A percentile compares a stretch with the other conserved stretches of the same genome.
Evolutionary conservation across 805 yeast genomes (phyloP).

Genomic region (Tetrapisispora pingtungensis): DNA sequence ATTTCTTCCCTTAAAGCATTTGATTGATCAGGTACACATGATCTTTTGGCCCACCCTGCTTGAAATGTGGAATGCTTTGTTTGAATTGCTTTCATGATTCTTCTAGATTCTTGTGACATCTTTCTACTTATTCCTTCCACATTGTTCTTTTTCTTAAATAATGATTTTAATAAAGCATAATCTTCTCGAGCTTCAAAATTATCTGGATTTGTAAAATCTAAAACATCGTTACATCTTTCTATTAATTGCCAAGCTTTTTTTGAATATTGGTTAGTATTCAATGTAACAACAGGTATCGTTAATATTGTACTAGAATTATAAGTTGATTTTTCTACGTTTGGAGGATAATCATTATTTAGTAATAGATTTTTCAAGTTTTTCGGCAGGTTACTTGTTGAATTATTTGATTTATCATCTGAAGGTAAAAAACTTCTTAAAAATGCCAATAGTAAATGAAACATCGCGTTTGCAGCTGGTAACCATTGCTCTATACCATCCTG

Average conservation of each 20-base stretch:
- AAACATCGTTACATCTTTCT: conserved; percentile 44
- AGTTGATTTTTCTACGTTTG: conserved; percentile 33
- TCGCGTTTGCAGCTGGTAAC: conserved; percentile 76
- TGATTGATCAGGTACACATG: conserved; percentile 15
- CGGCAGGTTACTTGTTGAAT: conserved; percentile 35
- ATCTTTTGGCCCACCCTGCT: conserved; percentile 34
- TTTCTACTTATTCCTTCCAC: conserved; percentile 46
- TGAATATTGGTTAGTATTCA: conserved; percentile 39
- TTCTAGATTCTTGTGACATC: conserved; percentile 62
- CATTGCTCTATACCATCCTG: conserved; percentile 65
- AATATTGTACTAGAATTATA: conserved; percentile 35
- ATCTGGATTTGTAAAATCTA: conserved; percentile 61
- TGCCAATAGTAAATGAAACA: conserved; percentile 68
- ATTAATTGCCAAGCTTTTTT: conserved; percentile 49
- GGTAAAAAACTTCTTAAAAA: conserved; percentile 73
- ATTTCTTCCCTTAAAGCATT: conserved; percentile 23
- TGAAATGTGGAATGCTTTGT: conserved; percentile 32
- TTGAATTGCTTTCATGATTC: conserved; percentile 38
- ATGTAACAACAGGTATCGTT: conserved; percentile 52
- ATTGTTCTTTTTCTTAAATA: conserved; percentile 50
- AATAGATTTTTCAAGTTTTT: conserved; percentile 54
- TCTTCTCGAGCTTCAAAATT: conserved; percentile 68
- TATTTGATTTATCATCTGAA: conserved; percentile 37
- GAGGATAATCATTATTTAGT: conserved; percentile 68
- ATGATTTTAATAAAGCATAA: conserved; percentile 59